Conservation (phyloP, 768 basidiomycete genomes). For the Lactarius tabidus region DNA sequence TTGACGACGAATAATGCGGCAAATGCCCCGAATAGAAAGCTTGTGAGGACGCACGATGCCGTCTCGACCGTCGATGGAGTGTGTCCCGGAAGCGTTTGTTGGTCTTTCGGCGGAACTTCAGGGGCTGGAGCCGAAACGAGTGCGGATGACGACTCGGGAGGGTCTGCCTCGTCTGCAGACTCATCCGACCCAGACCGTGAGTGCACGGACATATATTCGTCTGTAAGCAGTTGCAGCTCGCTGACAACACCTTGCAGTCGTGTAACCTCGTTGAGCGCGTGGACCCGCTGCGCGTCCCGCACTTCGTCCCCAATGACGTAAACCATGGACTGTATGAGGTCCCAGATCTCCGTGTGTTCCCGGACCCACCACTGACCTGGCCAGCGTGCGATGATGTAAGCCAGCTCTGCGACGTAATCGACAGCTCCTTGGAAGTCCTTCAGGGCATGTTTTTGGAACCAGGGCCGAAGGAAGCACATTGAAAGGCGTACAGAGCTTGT, state of each 20-base stretch:
- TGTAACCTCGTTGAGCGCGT: conserved; percentile 43
- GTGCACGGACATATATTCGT: conserved; percentile 35
- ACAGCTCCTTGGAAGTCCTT: conserved; percentile 40
- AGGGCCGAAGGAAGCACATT: conserved; percentile 61
- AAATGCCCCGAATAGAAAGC: conserved; percentile 57
- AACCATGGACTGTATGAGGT: conserved; percentile 55
- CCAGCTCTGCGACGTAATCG: conserved; percentile 36
- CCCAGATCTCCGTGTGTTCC: conserved; percentile 58
- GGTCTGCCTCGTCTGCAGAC: conserved; percentile 16
- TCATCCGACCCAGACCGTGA: conserved; percentile 28
- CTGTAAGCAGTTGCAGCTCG: conserved; percentile 44
- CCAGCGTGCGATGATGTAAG: conserved; percentile 45
- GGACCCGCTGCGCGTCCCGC: conserved; percentile 44
- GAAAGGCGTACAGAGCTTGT: conserved; percentile 65
- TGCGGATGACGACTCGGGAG: neutral
- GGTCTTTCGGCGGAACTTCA: conserved; percentile 26
- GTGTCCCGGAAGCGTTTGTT: conserved; percentile 14
- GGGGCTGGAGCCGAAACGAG: conserved; percentile 16
- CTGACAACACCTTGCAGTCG: conserved; percentile 49
- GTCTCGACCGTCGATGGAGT: conserved; percentile 29
- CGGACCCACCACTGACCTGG: conserved; percentile 64
- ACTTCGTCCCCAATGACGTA: conserved; percentile 64
- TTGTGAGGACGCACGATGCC: conserved; percentile 50
- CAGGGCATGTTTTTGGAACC: conserved; percentile 54
- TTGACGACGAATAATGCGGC: conserved; percentile 39